A percentile compares a stretch with the other conserved stretches of the same genome.
phyloP scores from a whole-genome alignment of 139 green algal genomes.

The Tetradesmus obliquus region DNA sequence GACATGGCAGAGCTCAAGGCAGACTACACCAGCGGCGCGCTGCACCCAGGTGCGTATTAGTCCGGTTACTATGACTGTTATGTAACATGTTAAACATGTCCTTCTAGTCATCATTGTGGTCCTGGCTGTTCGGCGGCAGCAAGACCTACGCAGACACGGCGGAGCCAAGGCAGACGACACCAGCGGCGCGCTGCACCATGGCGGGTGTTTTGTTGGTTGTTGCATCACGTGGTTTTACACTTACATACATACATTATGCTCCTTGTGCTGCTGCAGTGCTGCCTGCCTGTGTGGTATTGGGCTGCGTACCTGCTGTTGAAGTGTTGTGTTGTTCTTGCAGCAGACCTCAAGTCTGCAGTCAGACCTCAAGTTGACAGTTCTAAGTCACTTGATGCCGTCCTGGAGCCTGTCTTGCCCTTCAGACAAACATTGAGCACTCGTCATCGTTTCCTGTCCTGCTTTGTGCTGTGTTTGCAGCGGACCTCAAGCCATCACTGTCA shows the following conservation, averaged over 20 bases:
- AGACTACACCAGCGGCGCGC: constrained; percentile 85
- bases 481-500: constrained; percentile 71
- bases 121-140: constrained; percentile 78
- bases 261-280: background rate
- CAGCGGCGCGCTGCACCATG: constrained; percentile 80
- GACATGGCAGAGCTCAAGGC: constrained; percentile 77
- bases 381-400: too few relatives aligned
- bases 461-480: constrained; percentile 29
- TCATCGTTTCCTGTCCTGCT: background rate
- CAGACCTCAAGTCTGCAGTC: too few relatives aligned
- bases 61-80: background rate
- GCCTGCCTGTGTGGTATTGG: too few relatives aligned
- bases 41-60: constrained; percentile 76
- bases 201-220: constrained; percentile 24
- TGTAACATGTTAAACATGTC: background rate
- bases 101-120: background rate
- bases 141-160: constrained; percentile 83
- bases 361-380: too few relatives aligned
- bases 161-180: constrained; percentile 85
- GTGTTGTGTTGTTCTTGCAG: too few relatives aligned
- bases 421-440: too few relatives aligned
- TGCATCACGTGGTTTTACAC: too few relatives aligned
- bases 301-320: too few relatives aligned
- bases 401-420: too few relatives aligned
- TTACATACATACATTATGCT: background rate